phyloP scores from a whole-genome alignment of 805 yeast genomes.

The Nakazawaea holstii region DNA sequence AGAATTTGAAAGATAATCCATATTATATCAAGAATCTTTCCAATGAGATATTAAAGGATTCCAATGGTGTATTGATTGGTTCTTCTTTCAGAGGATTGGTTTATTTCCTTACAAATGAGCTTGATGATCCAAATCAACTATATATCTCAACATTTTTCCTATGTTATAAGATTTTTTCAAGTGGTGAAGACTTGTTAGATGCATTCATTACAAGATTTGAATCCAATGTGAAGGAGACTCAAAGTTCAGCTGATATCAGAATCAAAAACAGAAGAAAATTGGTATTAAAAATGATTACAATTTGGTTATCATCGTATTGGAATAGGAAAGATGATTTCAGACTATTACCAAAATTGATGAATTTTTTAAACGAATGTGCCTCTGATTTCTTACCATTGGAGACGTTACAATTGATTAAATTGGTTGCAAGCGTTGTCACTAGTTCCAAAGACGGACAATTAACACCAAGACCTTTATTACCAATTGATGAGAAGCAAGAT shows the following conservation, averaged over 20 bases:
- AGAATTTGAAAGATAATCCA: conserved; percentile 7
- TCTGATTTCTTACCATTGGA: conserved; percentile 59
- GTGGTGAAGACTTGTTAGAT: conserved; percentile 61
- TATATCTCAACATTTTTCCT: conserved; percentile 71
- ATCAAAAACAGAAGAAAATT: conserved; percentile 59
- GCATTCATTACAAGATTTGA: conserved; percentile 65
- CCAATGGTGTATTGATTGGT: conserved; percentile 52
- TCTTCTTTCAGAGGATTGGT: conserved; percentile 69
- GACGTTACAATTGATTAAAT: conserved; percentile 53
- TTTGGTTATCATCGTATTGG: conserved; percentile 94
- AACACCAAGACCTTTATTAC: conserved; percentile 31
- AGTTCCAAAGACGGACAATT: conserved; percentile 43
- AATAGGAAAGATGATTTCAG: conserved; percentile 53
- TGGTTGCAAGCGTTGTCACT: conserved; percentile 53
- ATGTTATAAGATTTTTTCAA: conserved; percentile 68
- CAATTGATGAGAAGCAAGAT: conserved; percentile 4
- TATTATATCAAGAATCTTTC: conserved; percentile 7
- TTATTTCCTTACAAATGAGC: conserved; percentile 61
- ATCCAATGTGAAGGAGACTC: conserved; percentile 29
- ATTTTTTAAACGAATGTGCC: conserved; percentile 77
- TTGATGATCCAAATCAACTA: conserved; percentile 51
- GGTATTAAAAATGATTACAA: conserved; percentile 62
- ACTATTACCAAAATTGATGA: conserved; percentile 63
- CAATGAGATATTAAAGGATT: conserved; percentile 46
- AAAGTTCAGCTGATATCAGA: conserved; percentile 35